Evolutionary conservation across 2,329 filamentous ascomycete genomes (phyloP).

Genomic region (Ophiostoma angusticollis): DNA sequence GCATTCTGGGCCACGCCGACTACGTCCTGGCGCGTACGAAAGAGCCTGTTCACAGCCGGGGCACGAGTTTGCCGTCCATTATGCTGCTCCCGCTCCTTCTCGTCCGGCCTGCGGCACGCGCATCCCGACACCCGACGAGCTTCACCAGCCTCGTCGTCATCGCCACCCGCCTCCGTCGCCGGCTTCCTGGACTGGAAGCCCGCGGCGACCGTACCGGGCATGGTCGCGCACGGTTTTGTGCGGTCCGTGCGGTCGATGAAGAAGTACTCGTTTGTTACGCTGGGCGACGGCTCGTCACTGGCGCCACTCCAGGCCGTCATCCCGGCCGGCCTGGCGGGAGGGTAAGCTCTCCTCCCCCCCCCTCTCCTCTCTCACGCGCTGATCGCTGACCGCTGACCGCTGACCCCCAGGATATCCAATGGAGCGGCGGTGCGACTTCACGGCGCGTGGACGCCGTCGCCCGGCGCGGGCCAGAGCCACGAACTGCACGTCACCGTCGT

Average conservation of each 20-base stretch:
- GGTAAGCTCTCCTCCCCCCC: conserved; percentile 41
- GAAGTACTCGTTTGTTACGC: conserved; percentile 64
- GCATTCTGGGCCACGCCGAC: too few species aligned
- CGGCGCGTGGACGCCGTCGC: conserved; percentile 64
- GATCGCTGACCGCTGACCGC: too few species aligned
- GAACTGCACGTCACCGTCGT: conserved; percentile 67
- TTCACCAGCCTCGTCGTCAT: conserved; percentile 1
- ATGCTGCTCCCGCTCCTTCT: not conserved
- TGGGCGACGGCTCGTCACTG: conserved; percentile 78
- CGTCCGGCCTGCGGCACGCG: conserved; percentile 2
- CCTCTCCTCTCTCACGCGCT: conserved; percentile 10
- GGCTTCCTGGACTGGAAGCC: conserved; percentile 42
- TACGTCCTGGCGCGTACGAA: too few species aligned
- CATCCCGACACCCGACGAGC: conserved; percentile 16
- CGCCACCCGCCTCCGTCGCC: conserved; percentile 34
- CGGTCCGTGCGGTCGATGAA: conserved; percentile 82
- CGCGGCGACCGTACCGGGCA: conserved; percentile 28
- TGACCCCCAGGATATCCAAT: conserved; percentile 65
- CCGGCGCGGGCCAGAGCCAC: conserved; percentile 55
- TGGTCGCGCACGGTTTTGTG: conserved; percentile 65
- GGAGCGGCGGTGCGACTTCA: conserved; percentile 68
- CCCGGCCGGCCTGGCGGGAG: conserved; percentile 54
- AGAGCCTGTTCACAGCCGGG: too few species aligned
- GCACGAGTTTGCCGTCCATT: too few species aligned
- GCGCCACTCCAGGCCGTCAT: conserved; percentile 70